Evolutionary conservation across 768 basidiomycete species (phyloP).

Genomic region (Pleurotus salmoneostramineus): DNA sequence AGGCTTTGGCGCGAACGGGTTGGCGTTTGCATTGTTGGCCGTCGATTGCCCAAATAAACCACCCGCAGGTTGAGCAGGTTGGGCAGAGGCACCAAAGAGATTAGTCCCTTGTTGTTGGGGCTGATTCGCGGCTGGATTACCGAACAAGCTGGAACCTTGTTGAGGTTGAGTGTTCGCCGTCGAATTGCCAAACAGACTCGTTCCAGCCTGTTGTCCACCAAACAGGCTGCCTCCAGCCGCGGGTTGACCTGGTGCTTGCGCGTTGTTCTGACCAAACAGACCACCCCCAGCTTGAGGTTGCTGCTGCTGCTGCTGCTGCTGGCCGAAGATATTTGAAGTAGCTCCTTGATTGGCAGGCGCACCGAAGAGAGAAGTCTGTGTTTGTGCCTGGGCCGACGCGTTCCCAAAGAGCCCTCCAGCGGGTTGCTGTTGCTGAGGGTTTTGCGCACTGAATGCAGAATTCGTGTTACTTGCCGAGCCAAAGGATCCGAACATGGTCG

Average conservation of each 20-base stretch:
- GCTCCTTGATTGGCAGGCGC: constrained; percentile 1
- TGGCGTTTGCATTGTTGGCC: constrained; percentile 14
- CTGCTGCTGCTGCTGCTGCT: not conserved
- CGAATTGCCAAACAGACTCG: constrained; percentile 9
- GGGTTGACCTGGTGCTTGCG: constrained; percentile 16
- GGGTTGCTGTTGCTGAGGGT: constrained; percentile 12
- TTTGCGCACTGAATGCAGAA: constrained; percentile 8
- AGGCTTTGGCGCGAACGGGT: constrained; percentile 28
- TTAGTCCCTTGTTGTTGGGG: constrained; percentile 19
- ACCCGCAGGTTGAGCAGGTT: constrained; percentile 8
- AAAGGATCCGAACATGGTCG: not conserved
- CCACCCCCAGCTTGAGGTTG: constrained; percentile 4
- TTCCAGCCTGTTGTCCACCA: constrained; percentile 13
- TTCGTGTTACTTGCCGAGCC: not conserved
- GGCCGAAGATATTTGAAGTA: constrained; percentile 5
- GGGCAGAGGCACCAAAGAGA: constrained; percentile 17
- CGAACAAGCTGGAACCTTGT: constrained; percentile 11
- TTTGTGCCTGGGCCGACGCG: constrained; percentile 12
- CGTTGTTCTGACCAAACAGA: constrained; percentile 7
- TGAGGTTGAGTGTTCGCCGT: not conserved
- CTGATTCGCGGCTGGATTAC: constrained; percentile 7
- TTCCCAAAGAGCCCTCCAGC: constrained; percentile 24
- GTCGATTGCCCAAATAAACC: constrained; percentile 23
- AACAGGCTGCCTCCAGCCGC: constrained; percentile 17
- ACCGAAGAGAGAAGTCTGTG: constrained; percentile 5